Conservation (phyloP, 2,329 filamentous ascomycete genomes). For the Ophiocordyceps camponoti-saundersi region DNA sequence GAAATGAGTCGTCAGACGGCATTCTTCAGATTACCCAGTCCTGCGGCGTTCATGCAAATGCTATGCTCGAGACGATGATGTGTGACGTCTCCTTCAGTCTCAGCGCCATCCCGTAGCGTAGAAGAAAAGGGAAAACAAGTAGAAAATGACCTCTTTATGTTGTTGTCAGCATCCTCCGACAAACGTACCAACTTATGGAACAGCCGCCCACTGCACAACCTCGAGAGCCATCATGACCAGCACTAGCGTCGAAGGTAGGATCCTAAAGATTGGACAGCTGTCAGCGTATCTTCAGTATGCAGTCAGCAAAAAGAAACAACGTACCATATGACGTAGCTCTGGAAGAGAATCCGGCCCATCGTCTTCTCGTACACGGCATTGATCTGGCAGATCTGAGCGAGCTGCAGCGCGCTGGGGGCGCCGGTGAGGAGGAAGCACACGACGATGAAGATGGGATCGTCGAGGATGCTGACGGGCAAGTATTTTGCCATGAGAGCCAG, state of each 20-base stretch:
- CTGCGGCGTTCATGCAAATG: not conserved
- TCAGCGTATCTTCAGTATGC: not conserved
- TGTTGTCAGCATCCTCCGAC: not conserved
- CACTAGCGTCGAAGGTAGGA: conserved; percentile 79
- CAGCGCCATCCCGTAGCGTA: not conserved
- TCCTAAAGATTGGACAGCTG: conserved; percentile 36
- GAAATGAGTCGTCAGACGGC: not conserved
- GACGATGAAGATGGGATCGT: conserved; percentile 95
- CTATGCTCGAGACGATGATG: not conserved
- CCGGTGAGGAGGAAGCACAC: conserved; percentile 94
- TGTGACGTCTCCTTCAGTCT: not conserved
- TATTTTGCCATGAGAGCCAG: conserved; percentile 79
- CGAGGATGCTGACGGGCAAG: conserved; percentile 80
- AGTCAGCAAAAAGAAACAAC: conserved; percentile 13
- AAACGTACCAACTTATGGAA: not conserved
- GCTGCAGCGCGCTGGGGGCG: conserved; percentile 79
- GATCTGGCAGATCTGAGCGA: conserved; percentile 97
- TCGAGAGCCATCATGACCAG: conserved; percentile 86
- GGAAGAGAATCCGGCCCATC: conserved; percentile 85
- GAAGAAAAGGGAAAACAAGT: not conserved
- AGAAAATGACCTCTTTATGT: not conserved
- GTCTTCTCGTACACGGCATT: conserved; percentile 91
- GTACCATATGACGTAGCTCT: conserved; percentile 75
- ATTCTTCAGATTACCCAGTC: not conserved
- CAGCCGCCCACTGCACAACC: conserved; percentile 70